These are phyloP conservation scores for Candida sp. DNA, from an alignment of 1,139 yeast genomes.

Conservation along the genomic window DNA sequence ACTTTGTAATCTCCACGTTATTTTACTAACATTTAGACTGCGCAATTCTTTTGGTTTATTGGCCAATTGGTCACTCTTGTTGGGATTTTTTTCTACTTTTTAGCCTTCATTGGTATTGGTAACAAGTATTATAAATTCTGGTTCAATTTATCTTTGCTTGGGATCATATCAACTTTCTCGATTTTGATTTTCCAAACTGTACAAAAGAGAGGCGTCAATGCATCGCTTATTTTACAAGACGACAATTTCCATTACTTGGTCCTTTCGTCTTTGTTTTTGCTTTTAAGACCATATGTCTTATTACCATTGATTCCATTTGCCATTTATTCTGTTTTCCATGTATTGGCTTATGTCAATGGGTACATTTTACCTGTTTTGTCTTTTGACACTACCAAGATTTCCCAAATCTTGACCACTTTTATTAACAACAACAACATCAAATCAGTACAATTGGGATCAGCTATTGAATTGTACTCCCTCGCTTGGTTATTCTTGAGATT, in stretches of 20 bases:
- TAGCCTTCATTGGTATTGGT: constrained; percentile 36
- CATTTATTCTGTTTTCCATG: constrained; percentile 59
- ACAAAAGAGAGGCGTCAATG: constrained; percentile 35
- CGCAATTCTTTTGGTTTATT: constrained; percentile 61
- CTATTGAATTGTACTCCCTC: constrained; percentile 60
- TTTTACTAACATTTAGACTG: constrained; percentile 26
- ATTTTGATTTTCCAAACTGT: constrained; percentile 63
- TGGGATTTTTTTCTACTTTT: constrained; percentile 50
- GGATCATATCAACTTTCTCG: constrained; percentile 73
- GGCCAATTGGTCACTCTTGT: constrained; percentile 71
- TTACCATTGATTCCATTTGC: constrained; percentile 45
- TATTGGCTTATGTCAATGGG: constrained; percentile 55
- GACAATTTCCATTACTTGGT: constrained; percentile 50
- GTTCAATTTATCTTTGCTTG: constrained; percentile 61
- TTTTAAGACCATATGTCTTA: constrained; percentile 42
- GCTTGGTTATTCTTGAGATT: constrained; percentile 50
- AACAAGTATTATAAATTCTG: constrained; percentile 32
- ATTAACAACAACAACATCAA: constrained; percentile 62
- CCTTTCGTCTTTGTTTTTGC: constrained; percentile 38
- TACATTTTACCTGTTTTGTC: constrained; percentile 67
- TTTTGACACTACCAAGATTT: constrained; percentile 37
- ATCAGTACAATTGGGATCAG: constrained; percentile 70
- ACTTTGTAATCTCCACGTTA: too few relatives aligned
- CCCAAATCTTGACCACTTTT: constrained; percentile 47
- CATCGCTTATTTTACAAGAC: constrained; percentile 25